Base-by-base conservation (phyloP, 495 filamentous ascomycete genomes). In the Glonium stellatum region DNA sequence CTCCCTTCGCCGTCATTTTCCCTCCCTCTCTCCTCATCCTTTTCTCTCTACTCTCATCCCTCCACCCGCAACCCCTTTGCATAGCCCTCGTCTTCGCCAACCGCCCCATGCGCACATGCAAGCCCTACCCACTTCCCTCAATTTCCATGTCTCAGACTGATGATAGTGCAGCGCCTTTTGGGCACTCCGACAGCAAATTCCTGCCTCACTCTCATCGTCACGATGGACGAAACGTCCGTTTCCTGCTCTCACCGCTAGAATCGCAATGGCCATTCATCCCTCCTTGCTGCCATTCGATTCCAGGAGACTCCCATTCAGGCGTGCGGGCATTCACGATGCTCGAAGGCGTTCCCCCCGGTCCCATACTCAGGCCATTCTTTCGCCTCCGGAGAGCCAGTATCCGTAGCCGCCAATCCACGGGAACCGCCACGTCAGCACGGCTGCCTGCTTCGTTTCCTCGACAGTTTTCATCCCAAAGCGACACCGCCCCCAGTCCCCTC, bases 1-100 rank as follows among this genome's bases (percentile, higher is more conserved):
- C 47, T 27, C 47, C 47, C 47, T 50, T 50, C 47, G 47, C 47
- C 47, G 47, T 50, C 47, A 50, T 50, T 50, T 50, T 50, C 47
- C 15, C 47, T 50, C 4, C 47, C 47, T 50, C 47, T 50, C 47
- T 50, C 47, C 47, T 50, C 47, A 50, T 5, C 47, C 21, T 50
- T 50, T 50, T 50, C 47, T 50, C 15, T 50, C 47, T 50, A 50
- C 47, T 50, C 47, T 23, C 47, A 50, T 50, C 47, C 47, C 41
- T 46, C 41, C 41, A 46, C 41, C 41, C 41, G 9, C 41, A 10
- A 46, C 41, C 3, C 41, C 1, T 46, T 46, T 46, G n/a, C n/a
- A n/a, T n/a, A n/a, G n/a, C n/a, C n/a, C 47, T 21, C 15, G 47
- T 50, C 47, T 23, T 1, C 47, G 47, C 47, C 15, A 50, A 12